These are phyloP conservation scores for Crithidia sp. DNA, from an alignment of 208 protist species.

Conservation along the genomic window DNA sequence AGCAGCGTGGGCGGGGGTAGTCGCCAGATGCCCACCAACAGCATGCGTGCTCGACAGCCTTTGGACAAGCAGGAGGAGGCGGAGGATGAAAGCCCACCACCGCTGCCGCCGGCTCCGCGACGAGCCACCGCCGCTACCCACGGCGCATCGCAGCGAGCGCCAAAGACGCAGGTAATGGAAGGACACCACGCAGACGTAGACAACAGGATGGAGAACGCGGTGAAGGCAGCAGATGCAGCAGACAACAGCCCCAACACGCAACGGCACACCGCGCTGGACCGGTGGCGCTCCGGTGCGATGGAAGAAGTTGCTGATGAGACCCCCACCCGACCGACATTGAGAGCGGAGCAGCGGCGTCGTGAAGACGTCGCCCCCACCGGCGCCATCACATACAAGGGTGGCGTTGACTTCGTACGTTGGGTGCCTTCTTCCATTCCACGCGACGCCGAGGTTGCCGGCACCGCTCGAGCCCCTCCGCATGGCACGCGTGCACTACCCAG, in stretches of 20 bases:
- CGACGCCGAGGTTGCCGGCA: neutral
- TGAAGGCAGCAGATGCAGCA: neutral
- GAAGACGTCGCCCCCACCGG: neutral
- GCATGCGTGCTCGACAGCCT: neutral
- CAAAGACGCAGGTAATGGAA: neutral
- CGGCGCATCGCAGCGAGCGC: neutral
- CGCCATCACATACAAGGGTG: conserved; percentile 14
- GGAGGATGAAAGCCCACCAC: conserved; percentile 17
- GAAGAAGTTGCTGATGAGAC: too few species aligned
- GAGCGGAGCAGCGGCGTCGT: too few species aligned
- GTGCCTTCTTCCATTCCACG: conserved; percentile 8
- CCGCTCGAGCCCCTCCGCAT: conserved; percentile 1
- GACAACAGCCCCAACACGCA: neutral
- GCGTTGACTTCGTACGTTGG: conserved; percentile 27
- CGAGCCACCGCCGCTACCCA: neutral
- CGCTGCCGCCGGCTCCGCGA: conserved; percentile 22
- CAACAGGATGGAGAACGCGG: neutral
- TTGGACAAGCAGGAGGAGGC: neutral
- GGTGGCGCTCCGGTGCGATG: conserved; percentile 2
- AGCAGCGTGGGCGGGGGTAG: neutral
- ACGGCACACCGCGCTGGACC: conserved; percentile 1
- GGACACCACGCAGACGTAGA: neutral
- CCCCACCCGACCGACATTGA: too few species aligned
- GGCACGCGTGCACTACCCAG: neutral
- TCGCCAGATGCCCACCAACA: neutral